Evolutionary conservation across 169 alveolate genomes (phyloP).

Genomic region (Plasmodium billcollinsi): DNA sequence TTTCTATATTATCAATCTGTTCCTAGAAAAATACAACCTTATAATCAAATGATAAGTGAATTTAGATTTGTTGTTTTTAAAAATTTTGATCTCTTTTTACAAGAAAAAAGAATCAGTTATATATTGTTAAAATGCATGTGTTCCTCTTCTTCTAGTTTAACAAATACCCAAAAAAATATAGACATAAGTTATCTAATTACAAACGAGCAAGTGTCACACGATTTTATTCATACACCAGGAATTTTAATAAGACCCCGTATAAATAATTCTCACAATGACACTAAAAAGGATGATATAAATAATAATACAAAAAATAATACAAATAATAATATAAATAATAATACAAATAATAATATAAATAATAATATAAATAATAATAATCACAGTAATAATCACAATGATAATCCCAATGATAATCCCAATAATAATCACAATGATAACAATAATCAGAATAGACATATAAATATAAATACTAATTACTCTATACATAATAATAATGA

Average conservation of each 20-base stretch:
- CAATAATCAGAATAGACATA: too few species aligned
- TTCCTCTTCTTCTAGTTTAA: not conserved
- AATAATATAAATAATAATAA: too few species aligned
- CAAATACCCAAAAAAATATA: not conserved
- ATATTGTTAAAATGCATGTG: constrained; percentile 29
- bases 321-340: too few species aligned
- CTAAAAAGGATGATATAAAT: too few species aligned
- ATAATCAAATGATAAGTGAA: constrained; percentile 14
- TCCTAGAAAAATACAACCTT: not conserved
- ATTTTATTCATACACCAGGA: constrained; percentile 11
- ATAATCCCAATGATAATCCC: too few species aligned
- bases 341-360: too few species aligned
- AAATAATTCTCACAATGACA: too few species aligned
- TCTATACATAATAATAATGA: too few species aligned
- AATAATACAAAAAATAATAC: too few species aligned
- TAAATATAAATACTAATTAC: too few species aligned
- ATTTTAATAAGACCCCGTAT: not conserved
- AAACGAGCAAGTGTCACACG: constrained; percentile 19
- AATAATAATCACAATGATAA: too few species aligned
- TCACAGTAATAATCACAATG: too few species aligned
- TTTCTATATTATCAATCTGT: constrained; percentile 3
- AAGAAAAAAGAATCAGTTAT: constrained; percentile 23
- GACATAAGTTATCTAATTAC: constrained; percentile 20
- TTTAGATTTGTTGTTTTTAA: constrained; percentile 33
- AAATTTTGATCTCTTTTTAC: constrained; percentile 4